phyloP scores from a whole-genome alignment of 1,139 yeast species.

The Blastobotrys capitulatus region DNA sequence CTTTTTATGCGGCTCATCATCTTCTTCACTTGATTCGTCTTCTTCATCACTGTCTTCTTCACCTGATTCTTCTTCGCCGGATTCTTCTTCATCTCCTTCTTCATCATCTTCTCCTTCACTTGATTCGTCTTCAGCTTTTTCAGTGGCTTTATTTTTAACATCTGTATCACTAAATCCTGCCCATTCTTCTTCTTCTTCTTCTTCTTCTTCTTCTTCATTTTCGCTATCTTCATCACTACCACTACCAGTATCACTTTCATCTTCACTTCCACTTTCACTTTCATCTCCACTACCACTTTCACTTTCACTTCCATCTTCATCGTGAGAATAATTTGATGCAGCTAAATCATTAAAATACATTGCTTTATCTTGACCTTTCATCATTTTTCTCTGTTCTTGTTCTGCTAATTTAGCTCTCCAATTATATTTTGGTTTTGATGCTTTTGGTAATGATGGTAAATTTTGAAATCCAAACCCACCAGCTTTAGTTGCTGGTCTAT shows the following conservation, averaged over 20 bases:
- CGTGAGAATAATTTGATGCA: too few relatives aligned
- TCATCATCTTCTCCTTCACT: slow-evolving; percentile 13
- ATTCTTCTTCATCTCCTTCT: slow-evolving; percentile 15
- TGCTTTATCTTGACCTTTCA: slow-evolving; percentile 7
- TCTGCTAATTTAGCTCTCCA: slow-evolving; percentile 53
- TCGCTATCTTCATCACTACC: slow-evolving; percentile 1
- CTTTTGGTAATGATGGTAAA: slow-evolving; percentile 43
- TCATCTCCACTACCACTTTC: slow-evolving; percentile 16
- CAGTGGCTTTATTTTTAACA: slow-evolving; percentile 13
- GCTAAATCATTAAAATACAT: neutral
- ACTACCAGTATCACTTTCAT: slow-evolving; percentile 2
- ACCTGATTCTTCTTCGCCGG: slow-evolving; percentile 16
- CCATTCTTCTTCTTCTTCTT: slow-evolving; percentile 16
- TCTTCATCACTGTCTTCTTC: slow-evolving; percentile 3
- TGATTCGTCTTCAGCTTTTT: slow-evolving; percentile 16
- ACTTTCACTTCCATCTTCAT: neutral
- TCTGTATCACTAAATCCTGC: slow-evolving; percentile 19
- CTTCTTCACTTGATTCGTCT: slow-evolving; percentile 10
- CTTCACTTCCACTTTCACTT: slow-evolving; percentile 9
- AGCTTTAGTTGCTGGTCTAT: slow-evolving; percentile 34
- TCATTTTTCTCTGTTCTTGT: slow-evolving; percentile 32
- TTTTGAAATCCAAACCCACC: slow-evolving; percentile 54
- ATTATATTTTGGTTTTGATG: slow-evolving; percentile 45
- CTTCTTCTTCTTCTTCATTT: neutral
- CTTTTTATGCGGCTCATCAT: slow-evolving; percentile 24